Base-by-base conservation (phyloP, 352 stramenopile genomes). In the Phytophthora pisi region DNA sequence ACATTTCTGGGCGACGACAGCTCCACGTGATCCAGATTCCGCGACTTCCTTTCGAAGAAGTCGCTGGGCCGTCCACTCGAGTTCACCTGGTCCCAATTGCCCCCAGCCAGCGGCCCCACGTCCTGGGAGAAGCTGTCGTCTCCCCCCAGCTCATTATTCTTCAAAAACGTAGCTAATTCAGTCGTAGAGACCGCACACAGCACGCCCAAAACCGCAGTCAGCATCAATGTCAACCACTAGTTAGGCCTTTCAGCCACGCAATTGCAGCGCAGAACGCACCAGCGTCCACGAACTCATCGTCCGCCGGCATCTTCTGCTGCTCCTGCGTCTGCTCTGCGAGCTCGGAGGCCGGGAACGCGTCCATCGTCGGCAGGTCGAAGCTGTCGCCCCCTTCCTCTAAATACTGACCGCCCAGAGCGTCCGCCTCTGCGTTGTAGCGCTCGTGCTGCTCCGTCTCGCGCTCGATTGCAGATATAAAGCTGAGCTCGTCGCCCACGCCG, bases 41-140 rank as follows among this genome's bases (percentile, higher is more conserved):
- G 79, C n/a, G 86, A 93, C 31, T 82, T 86, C 23, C 74, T 74
- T 47, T 91, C 74, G 30, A 93, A 93, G 30, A 92, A 92, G 51
- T 89, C 81, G 47, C 85, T 93, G 23, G 80, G 76, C 0, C 85
- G 72, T 1, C 78, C 65, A 46, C 60, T 76, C 8, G 61, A 59
- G 47, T 81, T 72, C 45, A 69, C 57, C 1, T 54, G 61, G 23
- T 81, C 73, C 70, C 70, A 86, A 49, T 74, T 53, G 18, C 58
- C 42, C 9, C 57, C 57, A 5, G 64, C 66, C 20, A 78, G 34
- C 0, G 55, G 23, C 3, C n/a, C 73, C 15, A 72, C 47, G 38
- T 82, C 73, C n/a, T 74, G 49, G 20, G 75, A 69, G 51, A 88
- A 86, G 42, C 73, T 84, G 49, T 84, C 75, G 43, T 81, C 65